Percentiles rank a stretch among this genome's conserved stretches.
Conservation (phyloP, 139 green algal genomes). For the Asterochloris erici region DNA sequence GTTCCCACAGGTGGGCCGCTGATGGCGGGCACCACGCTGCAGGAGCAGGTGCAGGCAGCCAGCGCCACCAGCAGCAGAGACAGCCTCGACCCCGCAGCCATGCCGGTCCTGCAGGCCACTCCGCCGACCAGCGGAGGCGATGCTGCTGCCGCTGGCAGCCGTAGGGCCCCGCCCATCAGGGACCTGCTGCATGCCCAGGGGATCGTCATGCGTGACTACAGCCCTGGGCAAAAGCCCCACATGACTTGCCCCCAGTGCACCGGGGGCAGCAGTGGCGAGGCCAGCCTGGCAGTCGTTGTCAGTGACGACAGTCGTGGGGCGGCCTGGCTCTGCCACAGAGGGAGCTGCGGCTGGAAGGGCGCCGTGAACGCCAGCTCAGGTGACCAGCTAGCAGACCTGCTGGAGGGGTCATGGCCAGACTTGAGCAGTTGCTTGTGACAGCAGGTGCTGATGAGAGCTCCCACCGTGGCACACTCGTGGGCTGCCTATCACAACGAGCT, state of each 20-base stretch:
- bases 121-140: neutral
- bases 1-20: no score
- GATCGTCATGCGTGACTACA: constrained; percentile 34
- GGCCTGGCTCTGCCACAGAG: constrained; percentile 59
- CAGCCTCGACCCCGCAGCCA: no score
- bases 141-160: neutral
- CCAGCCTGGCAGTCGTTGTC: constrained; percentile 42
- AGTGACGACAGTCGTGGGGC: constrained; percentile 34
- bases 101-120: no score
- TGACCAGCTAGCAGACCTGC: no score
- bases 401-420: neutral
- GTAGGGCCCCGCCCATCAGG: constrained; percentile 18
- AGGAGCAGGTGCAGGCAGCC: no score
- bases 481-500: neutral
- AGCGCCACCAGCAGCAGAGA: no score
- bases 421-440: neutral
- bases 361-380: constrained; percentile 17
- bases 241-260: constrained; percentile 45
- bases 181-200: constrained; percentile 32
- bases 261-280: constrained; percentile 39
- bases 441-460: neutral
- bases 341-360: constrained; percentile 56
- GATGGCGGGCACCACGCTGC: no score
- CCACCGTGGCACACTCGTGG: neutral
- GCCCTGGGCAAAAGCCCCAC: constrained; percentile 34